phyloP scores from a whole-genome alignment of 2,329 filamentous ascomycete genomes.

The Aspergillus bombycis region DNA sequence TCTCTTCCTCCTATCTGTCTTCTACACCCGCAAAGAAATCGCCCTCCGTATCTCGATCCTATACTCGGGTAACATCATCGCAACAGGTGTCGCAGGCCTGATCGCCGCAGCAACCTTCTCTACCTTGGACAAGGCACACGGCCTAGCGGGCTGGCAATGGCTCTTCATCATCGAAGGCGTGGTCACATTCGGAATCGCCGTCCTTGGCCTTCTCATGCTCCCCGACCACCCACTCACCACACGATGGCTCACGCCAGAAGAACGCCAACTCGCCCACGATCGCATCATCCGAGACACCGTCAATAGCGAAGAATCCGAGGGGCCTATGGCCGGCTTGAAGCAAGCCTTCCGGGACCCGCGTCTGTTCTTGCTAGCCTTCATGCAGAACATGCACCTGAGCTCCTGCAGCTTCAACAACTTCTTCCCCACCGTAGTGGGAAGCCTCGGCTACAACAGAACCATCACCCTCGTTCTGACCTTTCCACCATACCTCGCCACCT shows the following conservation, averaged over 20 bases:
- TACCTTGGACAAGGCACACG: slow-evolving; percentile 14
- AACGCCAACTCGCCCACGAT: background rate
- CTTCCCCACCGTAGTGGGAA: slow-evolving; percentile 49
- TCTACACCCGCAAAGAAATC: slow-evolving; percentile 41
- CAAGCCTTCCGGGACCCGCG: slow-evolving; percentile 30
- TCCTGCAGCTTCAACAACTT: slow-evolving; percentile 50
- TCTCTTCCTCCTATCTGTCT: slow-evolving; percentile 41
- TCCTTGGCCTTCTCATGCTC: background rate
- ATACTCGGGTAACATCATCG: slow-evolving; percentile 23
- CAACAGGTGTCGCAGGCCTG: slow-evolving; percentile 18
- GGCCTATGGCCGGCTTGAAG: slow-evolving; percentile 18
- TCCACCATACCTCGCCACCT: slow-evolving; percentile 15
- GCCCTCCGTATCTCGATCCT: slow-evolving; percentile 25
- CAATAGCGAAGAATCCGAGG: background rate
- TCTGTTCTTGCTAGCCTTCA: slow-evolving; percentile 47
- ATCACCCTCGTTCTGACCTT: slow-evolving; percentile 53
- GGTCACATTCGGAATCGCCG: slow-evolving; percentile 1
- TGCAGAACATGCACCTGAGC: slow-evolving; percentile 52
- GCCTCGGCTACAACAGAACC: slow-evolving; percentile 49
- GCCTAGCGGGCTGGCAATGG: slow-evolving; percentile 23
- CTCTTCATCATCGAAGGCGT: slow-evolving; percentile 28
- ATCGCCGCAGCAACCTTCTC: slow-evolving; percentile 22
- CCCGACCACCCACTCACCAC: slow-evolving; percentile 1
- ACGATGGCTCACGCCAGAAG: background rate
- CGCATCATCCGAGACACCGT: background rate